A percentile compares a stretch with the other conserved stretches of the same genome.
Conservation (phyloP, 2,329 filamentous ascomycete species). For the Pseudomassariella vexata region DNA sequence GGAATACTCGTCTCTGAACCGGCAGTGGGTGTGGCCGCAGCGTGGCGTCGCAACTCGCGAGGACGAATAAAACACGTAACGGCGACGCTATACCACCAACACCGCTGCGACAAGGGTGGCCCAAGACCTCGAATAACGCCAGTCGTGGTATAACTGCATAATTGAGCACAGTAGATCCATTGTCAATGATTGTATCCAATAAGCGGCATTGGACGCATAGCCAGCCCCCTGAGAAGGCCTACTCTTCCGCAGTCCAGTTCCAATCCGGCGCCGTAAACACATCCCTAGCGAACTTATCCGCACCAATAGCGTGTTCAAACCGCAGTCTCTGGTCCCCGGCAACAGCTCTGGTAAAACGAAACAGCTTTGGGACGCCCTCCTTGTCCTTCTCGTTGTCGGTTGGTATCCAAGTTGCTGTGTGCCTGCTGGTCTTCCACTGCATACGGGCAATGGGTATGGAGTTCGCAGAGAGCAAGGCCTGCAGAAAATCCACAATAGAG, state of each 20-base stretch:
- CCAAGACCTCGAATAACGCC: no score
- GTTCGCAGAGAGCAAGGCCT: constrained; percentile 45
- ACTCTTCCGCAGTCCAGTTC: constrained; percentile 53
- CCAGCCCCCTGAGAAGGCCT: no score
- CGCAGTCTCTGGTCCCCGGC: constrained; percentile 44
- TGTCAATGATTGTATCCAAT: no score
- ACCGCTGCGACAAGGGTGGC: no score
- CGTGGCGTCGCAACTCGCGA: no score
- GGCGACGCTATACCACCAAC: no score
- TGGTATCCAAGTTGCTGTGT: constrained; percentile 34
- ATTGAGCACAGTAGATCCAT: no score
- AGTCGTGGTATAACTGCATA: no score
- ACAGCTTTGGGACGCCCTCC: constrained; percentile 26
- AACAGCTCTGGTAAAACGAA: constrained; percentile 45
- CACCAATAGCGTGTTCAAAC: constrained; percentile 41
- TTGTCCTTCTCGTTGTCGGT: constrained; percentile 13
- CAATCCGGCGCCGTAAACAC: constrained; percentile 52
- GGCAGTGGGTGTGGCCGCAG: no score
- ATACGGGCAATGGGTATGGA: constrained; percentile 36
- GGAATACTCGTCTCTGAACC: no score
- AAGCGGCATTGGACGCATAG: no score
- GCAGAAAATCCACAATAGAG: constrained; percentile 60
- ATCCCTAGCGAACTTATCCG: constrained; percentile 43
- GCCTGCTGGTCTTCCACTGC: constrained; percentile 39
- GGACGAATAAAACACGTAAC: no score